Conservation (phyloP, 2,329 filamentous ascomycete species). For the Tolypocladium ophioglossoides region DNA sequence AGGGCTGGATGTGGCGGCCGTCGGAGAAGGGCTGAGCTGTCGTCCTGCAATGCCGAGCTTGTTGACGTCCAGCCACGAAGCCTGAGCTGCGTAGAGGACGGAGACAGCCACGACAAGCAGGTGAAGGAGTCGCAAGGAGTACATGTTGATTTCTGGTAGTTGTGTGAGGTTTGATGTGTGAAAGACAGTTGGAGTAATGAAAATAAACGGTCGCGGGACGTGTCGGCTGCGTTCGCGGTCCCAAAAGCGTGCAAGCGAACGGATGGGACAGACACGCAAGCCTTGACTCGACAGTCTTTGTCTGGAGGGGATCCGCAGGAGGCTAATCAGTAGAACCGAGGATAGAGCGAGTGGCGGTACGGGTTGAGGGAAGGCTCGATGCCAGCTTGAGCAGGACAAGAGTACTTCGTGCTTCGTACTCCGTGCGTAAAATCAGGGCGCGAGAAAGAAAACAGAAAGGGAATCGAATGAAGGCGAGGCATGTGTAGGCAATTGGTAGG, state of each 20-base stretch:
- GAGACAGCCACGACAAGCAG: constrained; percentile 39
- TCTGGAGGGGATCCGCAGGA: background rate
- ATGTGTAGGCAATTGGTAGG: background rate
- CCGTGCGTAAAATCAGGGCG: background rate
- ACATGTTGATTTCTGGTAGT: constrained; percentile 28
- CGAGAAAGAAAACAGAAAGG: background rate
- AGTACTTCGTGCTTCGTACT: no score
- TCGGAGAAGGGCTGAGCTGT: constrained; percentile 4
- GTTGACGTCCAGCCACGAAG: constrained; percentile 18
- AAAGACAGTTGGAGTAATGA: background rate
- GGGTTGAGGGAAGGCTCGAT: constrained; percentile 5
- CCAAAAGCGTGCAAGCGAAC: no score
- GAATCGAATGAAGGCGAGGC: constrained; percentile 3
- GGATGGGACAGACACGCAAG: no score
- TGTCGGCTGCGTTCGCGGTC: background rate
- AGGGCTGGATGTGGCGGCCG: background rate
- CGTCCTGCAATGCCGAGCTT: constrained; percentile 10
- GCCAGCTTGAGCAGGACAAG: background rate
- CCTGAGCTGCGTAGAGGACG: constrained; percentile 34
- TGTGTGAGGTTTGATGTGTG: no score
- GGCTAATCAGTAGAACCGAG: background rate
- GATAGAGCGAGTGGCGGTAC: background rate
- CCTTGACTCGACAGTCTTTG: background rate
- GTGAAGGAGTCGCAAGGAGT: constrained; percentile 31
- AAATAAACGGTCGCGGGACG: background rate